Evolutionary conservation across 2,329 filamentous ascomycete genomes (phyloP).

Genomic region (Ophiocordyceps camponoti-saundersi): DNA sequence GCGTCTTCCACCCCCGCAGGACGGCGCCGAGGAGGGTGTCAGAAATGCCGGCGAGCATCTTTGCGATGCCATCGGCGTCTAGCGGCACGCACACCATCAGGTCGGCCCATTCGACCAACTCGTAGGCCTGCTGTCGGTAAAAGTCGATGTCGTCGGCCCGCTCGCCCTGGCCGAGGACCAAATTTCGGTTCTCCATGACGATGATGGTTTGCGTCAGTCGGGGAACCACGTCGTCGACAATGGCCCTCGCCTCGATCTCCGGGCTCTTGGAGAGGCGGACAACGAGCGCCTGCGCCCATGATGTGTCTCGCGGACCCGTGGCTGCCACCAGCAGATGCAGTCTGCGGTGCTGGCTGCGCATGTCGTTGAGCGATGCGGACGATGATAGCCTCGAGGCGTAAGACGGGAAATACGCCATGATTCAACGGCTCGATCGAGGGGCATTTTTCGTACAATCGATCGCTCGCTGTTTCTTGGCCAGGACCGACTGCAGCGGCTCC

Average conservation of each 20-base stretch:
- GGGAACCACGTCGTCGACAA: slow-evolving; percentile 48
- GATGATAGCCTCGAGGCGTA: slow-evolving; percentile 15
- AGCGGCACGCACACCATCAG: slow-evolving; percentile 71
- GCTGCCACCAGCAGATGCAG: slow-evolving; percentile 47
- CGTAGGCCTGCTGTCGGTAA: slow-evolving; percentile 34
- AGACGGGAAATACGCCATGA: slow-evolving; percentile 16
- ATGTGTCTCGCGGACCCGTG: slow-evolving; percentile 46
- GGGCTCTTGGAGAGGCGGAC: slow-evolving; percentile 49
- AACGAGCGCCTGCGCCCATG: slow-evolving; percentile 48
- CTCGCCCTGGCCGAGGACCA: slow-evolving; percentile 13
- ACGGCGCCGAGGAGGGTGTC: slow-evolving; percentile 70
- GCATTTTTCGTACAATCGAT: slow-evolving; percentile 9
- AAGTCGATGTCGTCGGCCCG: slow-evolving; percentile 32
- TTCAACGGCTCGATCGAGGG: slow-evolving; percentile 9
- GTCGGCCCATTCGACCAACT: slow-evolving; percentile 76
- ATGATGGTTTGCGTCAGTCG: slow-evolving; percentile 46
- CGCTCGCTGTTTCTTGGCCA: background rate
- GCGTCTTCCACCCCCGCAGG: slow-evolving; percentile 70
- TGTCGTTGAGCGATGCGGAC: slow-evolving; percentile 19
- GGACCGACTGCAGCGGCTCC: background rate
- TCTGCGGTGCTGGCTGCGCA: slow-evolving; percentile 22
- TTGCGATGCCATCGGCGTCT: slow-evolving; percentile 67
- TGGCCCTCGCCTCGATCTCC: slow-evolving; percentile 42
- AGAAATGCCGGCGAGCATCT: slow-evolving; percentile 73
- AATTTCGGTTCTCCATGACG: slow-evolving; percentile 36